These are phyloP conservation scores for Brasilioporus rufonigricans DNA, from an alignment of 768 basidiomycete genomes.

Conservation along the genomic window DNA sequence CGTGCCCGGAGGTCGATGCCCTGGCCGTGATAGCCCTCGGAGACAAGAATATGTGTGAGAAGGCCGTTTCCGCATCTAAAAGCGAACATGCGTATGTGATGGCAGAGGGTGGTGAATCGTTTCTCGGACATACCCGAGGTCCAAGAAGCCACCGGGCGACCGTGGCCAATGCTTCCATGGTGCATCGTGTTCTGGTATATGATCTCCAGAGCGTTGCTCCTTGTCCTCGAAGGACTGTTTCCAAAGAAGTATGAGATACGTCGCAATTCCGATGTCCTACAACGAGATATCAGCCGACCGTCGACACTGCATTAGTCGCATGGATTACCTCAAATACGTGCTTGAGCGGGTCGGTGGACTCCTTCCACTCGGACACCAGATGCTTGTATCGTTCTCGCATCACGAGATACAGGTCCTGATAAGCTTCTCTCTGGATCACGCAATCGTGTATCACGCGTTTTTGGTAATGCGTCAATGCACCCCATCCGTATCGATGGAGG, in stretches of 20 bases:
- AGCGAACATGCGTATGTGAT: not conserved
- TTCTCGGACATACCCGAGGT: slow-evolving; percentile 64
- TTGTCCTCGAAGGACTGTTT: slow-evolving; percentile 55
- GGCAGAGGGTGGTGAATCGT: not conserved
- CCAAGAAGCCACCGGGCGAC: slow-evolving; percentile 83
- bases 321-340: slow-evolving; percentile 81
- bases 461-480: slow-evolving; percentile 74
- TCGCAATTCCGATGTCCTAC: slow-evolving; percentile 93
- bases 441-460: slow-evolving; percentile 86
- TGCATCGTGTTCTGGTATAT: slow-evolving; percentile 2
- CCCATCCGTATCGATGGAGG: slow-evolving; percentile 87
- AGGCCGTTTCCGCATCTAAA: slow-evolving; percentile 89
- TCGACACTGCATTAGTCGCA: not conserved
- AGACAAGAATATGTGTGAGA: slow-evolving; percentile 79
- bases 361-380: slow-evolving; percentile 71
- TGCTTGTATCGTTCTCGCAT: slow-evolving; percentile 85
- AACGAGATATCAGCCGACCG: not conserved
- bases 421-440: slow-evolving; percentile 68
- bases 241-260: slow-evolving; percentile 92
- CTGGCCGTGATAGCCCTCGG: slow-evolving; percentile 81
- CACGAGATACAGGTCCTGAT: slow-evolving; percentile 87
- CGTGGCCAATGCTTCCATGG: slow-evolving; percentile 76
- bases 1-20: slow-evolving; percentile 88
- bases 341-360: slow-evolving; percentile 82
- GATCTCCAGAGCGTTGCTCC: not conserved